phyloP scores from a whole-genome alignment of 306 rosid genomes.

The Fragaria ananassa region DNA sequence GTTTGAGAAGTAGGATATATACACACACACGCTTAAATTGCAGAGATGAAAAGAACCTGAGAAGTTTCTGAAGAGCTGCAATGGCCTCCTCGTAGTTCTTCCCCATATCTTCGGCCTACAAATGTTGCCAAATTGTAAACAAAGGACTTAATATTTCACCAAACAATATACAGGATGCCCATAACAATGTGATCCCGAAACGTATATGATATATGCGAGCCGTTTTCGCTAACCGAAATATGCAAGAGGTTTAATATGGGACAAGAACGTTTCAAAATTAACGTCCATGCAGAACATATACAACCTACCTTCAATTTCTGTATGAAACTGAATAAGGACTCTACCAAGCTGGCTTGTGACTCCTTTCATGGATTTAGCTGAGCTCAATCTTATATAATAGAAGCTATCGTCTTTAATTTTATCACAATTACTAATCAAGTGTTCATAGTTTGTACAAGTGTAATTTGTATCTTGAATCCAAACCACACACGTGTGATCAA shows the following conservation, averaged over 20 bases:
- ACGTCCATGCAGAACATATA: background rate
- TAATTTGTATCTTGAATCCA: constrained; percentile 25
- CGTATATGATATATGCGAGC: background rate
- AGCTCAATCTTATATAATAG: background rate
- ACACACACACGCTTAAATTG: background rate
- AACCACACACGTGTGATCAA: constrained; percentile 51
- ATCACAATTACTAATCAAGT: background rate
- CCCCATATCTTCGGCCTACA: constrained; percentile 76
- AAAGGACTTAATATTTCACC: background rate
- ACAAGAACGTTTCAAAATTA: background rate
- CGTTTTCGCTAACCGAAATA: background rate
- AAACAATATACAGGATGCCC: background rate
- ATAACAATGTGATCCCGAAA: background rate
- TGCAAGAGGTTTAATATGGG: background rate
- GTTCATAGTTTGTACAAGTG: background rate
- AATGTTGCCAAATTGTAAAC: background rate
- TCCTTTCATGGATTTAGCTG: background rate
- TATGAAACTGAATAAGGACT: background rate
- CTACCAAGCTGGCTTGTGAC: background rate
- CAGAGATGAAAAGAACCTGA: constrained; percentile 41
- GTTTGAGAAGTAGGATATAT: background rate
- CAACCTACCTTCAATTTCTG: background rate
- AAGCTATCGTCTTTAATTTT: background rate
- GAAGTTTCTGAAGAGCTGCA: constrained; percentile 73
- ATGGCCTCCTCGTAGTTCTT: constrained; percentile 84